These are phyloP conservation scores for Aspergillus sp. DNA, from an alignment of 2,329 filamentous ascomycete genomes.

Conservation along the genomic window DNA sequence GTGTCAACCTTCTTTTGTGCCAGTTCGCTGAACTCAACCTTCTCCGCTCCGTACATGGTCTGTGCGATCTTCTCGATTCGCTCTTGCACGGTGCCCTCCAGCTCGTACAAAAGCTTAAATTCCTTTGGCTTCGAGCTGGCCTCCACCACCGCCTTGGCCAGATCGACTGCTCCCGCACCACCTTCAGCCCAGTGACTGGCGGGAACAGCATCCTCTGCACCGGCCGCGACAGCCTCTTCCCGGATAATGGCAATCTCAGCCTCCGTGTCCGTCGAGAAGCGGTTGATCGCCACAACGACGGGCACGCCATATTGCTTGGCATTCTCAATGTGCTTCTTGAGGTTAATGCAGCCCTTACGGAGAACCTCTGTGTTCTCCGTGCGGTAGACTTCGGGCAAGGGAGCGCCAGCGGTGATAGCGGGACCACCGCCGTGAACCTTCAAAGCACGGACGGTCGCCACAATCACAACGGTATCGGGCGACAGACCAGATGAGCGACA, in stretches of 20 bases:
- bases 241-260: slow-evolving; percentile 84
- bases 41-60: slow-evolving; percentile 87
- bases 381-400: slow-evolving; percentile 81
- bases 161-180: slow-evolving; percentile 78
- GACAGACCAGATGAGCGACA: slow-evolving; percentile 88
- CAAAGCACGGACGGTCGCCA: slow-evolving; percentile 88
- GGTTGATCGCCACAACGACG: slow-evolving; percentile 95
- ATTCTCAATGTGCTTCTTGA: slow-evolving; percentile 91
- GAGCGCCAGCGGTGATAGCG: slow-evolving; percentile 79
- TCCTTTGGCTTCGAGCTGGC: slow-evolving; percentile 78
- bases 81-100: slow-evolving; percentile 73
- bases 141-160: slow-evolving; percentile 78
- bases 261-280: slow-evolving; percentile 87
- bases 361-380: slow-evolving; percentile 91
- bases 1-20: slow-evolving; percentile 95
- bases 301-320: slow-evolving; percentile 84
- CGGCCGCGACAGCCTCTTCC: slow-evolving; percentile 84
- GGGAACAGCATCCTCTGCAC: slow-evolving; percentile 86
- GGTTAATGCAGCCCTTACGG: slow-evolving; percentile 82
- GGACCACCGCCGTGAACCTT: slow-evolving; percentile 97
- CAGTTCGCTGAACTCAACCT: slow-evolving; percentile 86
- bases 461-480: slow-evolving; percentile 88
- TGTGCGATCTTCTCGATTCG: slow-evolving; percentile 86
- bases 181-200: slow-evolving; percentile 97
- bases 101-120: slow-evolving; percentile 78